Conservation (phyloP, 179 eudicot species). For the Carnegiea gigantea region DNA sequence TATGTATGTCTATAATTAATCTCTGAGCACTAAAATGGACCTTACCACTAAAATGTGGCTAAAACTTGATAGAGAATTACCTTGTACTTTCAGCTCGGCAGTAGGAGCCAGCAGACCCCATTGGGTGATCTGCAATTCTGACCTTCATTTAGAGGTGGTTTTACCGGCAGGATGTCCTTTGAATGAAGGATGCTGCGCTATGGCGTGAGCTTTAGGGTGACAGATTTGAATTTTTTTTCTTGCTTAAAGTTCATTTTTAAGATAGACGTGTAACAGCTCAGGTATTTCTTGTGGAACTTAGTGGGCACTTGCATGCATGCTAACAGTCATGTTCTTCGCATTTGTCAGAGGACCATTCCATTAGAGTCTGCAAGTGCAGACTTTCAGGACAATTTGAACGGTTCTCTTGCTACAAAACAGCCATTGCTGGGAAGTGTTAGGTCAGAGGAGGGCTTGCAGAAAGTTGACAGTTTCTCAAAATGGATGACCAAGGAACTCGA, state of each 20-base stretch:
- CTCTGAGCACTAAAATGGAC: background rate
- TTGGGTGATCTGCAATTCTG: background rate
- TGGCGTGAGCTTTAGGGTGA: background rate
- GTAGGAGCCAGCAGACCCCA: background rate
- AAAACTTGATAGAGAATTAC: background rate
- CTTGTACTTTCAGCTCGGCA: background rate
- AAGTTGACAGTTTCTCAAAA: conserved; percentile 75
- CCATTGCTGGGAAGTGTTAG: conserved; percentile 36
- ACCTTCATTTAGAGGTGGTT: background rate
- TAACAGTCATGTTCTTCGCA: conserved; percentile 14
- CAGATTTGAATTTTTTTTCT: background rate
- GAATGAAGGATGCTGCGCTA: background rate
- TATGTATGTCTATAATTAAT: background rate
- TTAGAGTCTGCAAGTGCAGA: conserved; percentile 28
- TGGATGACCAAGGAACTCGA: conserved; percentile 70
- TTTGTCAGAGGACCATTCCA: conserved; percentile 37
- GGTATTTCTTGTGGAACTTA: background rate
- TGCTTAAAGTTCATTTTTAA: conserved; percentile 4
- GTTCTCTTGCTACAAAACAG: conserved; percentile 32
- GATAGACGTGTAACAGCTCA: background rate
- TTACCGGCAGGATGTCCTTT: background rate
- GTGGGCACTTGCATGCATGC: conserved; percentile 10
- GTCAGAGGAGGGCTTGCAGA: conserved; percentile 48
- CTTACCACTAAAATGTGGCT: background rate
- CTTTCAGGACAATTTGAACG: conserved; percentile 28